Evolutionary conservation across 345 rosid species (phyloP).

Genomic region (Erodium maritimum): DNA sequence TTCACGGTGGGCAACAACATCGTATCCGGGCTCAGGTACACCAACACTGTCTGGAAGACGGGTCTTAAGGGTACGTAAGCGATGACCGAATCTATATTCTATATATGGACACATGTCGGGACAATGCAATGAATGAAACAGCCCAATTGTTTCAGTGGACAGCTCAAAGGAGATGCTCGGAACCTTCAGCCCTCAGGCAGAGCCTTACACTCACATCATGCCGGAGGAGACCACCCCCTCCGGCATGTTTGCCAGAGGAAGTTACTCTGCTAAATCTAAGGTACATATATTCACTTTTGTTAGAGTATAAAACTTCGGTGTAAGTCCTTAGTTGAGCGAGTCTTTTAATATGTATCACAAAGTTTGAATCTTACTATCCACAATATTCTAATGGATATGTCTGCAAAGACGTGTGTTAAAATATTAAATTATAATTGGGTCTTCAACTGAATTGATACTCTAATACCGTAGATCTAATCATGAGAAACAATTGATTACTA

Average conservation of each 20-base stretch:
- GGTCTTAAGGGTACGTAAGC: conserved; percentile 42
- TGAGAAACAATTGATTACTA: too few species aligned
- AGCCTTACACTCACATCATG: conserved; percentile 60
- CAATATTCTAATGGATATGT: too few species aligned
- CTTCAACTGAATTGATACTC: too few species aligned
- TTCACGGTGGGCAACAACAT: conserved; percentile 80
- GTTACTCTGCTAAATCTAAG: conserved; percentile 72
- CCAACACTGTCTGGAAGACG: conserved; percentile 72
- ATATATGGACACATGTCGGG: too few species aligned
- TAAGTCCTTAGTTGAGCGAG: too few species aligned
- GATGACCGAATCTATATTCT: neutral
- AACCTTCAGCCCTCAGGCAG: conserved; percentile 88
- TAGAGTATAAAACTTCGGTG: too few species aligned
- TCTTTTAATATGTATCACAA: too few species aligned
- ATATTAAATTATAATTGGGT: too few species aligned
- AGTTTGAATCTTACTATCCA: too few species aligned
- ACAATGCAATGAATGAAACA: too few species aligned
- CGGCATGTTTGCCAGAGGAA: conserved; percentile 81
- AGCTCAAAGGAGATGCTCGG: conserved; percentile 81
- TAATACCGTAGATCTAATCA: too few species aligned
- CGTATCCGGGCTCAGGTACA: conserved; percentile 72
- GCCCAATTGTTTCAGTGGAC: conserved; percentile 41
- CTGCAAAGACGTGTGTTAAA: too few species aligned
- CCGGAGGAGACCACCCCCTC: conserved; percentile 87
- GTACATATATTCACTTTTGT: conserved; percentile 18